Evolutionary conservation across 2,329 filamentous ascomycete species (phyloP).

Genomic region (Trichoderma simmonsii): DNA sequence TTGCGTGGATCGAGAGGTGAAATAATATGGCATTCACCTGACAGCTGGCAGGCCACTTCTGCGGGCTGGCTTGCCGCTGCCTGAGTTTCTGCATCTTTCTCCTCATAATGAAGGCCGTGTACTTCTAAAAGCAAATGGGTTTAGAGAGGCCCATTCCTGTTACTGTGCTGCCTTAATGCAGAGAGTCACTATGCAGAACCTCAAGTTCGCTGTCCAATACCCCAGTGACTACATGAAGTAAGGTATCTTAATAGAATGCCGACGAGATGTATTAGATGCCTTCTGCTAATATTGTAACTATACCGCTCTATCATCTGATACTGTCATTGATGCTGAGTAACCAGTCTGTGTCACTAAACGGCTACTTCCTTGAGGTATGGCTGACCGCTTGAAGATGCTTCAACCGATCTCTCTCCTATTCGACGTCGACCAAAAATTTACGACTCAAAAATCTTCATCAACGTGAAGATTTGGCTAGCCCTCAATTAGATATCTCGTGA

Average conservation of each 20-base stretch:
- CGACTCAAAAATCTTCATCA: neutral
- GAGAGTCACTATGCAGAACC: neutral
- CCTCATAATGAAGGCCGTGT: neutral
- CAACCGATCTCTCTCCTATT: too few relatives aligned
- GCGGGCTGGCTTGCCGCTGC: neutral
- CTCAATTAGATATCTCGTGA: neutral
- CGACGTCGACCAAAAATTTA: neutral
- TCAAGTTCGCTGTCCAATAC: neutral
- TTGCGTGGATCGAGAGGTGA: too few relatives aligned
- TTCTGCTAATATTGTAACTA: neutral
- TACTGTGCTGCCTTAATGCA: neutral
- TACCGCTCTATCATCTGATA: neutral
- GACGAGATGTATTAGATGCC: neutral
- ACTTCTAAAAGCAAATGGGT: neutral
- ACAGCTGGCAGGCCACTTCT: neutral
- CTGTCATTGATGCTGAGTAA: neutral
- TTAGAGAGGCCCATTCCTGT: neutral
- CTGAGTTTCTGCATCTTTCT: neutral
- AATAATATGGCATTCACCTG: neutral
- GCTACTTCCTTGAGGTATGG: neutral
- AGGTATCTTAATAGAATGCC: neutral
- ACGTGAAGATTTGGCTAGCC: neutral
- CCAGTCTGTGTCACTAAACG: neutral
- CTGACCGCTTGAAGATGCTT: too few relatives aligned
- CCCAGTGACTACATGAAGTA: neutral